A percentile compares a stretch with the other conserved stretches of the same genome.
These are phyloP conservation scores for Nakazawaea molendinolei DNA, from an alignment of 805 yeast genomes.

Conservation along the genomic window DNA sequence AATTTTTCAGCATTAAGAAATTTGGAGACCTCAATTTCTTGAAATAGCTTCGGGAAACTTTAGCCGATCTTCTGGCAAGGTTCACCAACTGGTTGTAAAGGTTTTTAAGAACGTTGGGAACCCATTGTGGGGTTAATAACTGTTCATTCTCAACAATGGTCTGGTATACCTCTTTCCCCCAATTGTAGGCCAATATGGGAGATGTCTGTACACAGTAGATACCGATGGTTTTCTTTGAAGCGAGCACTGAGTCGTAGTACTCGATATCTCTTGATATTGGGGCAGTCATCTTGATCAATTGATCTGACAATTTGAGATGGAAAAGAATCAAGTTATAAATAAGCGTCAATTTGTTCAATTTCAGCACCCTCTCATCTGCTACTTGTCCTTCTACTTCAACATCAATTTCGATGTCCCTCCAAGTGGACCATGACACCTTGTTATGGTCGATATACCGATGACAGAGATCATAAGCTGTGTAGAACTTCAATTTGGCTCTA, in stretches of 20 bases:
- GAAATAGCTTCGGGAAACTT: too few species aligned
- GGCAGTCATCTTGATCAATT: conserved; percentile 32
- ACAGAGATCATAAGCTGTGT: too few species aligned
- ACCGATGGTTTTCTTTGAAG: conserved; percentile 24
- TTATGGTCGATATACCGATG: too few species aligned
- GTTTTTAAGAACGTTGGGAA: conserved; percentile 14
- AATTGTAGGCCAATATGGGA: conserved; percentile 20
- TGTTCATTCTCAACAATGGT: conserved; percentile 14
- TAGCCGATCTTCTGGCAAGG: not conserved
- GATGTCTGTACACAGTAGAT: conserved; percentile 35
- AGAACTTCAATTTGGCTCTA: too few species aligned
- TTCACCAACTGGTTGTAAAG: conserved; percentile 1
- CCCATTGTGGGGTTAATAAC: conserved; percentile 19
- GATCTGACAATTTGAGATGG: conserved; percentile 16
- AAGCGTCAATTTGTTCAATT: conserved; percentile 19
- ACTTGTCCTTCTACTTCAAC: conserved; percentile 1
- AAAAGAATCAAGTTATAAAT: conserved; percentile 18
- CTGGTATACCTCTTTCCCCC: conserved; percentile 16
- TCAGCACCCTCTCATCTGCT: not conserved
- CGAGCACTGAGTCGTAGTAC: conserved; percentile 36
- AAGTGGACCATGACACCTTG: too few species aligned
- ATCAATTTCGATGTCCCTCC: too few species aligned
- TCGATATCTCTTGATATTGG: conserved; percentile 36
- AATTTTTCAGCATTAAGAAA: conserved; percentile 18
- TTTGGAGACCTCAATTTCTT: conserved; percentile 17